Percentiles rank a stretch among this genome's conserved stretches.
Evolutionary conservation across 352 stramenopile species (phyloP).

Genomic region (Halophytophthora polymorphica): DNA sequence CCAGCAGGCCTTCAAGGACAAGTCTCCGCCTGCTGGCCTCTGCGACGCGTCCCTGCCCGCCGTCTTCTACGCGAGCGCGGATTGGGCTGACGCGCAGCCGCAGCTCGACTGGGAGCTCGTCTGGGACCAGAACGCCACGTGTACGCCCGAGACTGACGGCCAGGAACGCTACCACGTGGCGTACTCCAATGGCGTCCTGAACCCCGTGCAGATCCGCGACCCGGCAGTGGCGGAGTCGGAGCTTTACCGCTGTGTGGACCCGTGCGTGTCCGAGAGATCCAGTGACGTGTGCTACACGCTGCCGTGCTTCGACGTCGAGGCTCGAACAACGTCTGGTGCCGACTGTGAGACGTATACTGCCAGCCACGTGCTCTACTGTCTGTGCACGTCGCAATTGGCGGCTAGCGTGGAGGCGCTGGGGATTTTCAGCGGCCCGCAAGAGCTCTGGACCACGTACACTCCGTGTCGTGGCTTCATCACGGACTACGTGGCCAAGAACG

Average conservation of each 20-base stretch:
- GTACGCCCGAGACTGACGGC: constrained; percentile 12
- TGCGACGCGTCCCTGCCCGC: constrained; percentile 53
- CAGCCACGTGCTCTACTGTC: constrained; percentile 67
- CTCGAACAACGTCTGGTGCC: constrained; percentile 25
- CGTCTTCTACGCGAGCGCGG: constrained; percentile 55
- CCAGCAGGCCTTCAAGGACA: constrained; percentile 66
- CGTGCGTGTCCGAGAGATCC: constrained; percentile 57
- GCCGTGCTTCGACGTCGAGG: constrained; percentile 55
- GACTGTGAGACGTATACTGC: constrained; percentile 59
- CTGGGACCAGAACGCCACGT: constrained; percentile 61
- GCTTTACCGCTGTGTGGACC: constrained; percentile 43
- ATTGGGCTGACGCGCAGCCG: constrained; percentile 15
- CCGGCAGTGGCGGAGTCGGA: constrained; percentile 5
- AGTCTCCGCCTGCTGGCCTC: constrained; percentile 51
- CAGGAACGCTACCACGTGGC: constrained; percentile 52
- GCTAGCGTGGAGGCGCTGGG: constrained; percentile 44
- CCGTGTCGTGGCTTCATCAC: constrained; percentile 67
- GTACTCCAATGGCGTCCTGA: constrained; percentile 62
- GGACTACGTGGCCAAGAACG: constrained; percentile 65
- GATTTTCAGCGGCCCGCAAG: constrained; percentile 44
- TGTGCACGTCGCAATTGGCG: constrained; percentile 56
- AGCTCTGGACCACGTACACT: constrained; percentile 49
- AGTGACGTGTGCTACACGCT: constrained; percentile 55
- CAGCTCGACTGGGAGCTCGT: constrained; percentile 40
- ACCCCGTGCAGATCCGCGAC: constrained; percentile 16